These are phyloP conservation scores for Gossypium ekmanianum DNA, from an alignment of 345 rosid species.

Conservation along the genomic window DNA sequence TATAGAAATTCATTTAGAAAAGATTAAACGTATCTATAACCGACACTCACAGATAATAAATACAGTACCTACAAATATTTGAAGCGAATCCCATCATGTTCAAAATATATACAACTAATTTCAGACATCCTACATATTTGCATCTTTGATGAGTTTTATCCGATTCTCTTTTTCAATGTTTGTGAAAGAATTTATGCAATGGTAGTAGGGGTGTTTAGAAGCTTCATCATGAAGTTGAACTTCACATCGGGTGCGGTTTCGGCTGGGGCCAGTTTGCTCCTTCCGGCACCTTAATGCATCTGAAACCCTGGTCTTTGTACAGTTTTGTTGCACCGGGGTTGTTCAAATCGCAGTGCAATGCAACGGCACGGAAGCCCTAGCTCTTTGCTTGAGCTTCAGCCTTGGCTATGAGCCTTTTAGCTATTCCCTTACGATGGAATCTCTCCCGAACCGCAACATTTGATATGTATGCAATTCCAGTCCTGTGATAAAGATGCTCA, in stretches of 20 bases:
- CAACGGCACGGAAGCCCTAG: slow-evolving; percentile 84
- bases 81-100: not conserved
- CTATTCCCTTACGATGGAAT: slow-evolving; percentile 79
- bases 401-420: slow-evolving; percentile 64
- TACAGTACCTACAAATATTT: not conserved
- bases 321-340: slow-evolving; percentile 69
- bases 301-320: slow-evolving; percentile 73
- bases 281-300: slow-evolving; percentile 63
- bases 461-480: slow-evolving; percentile 87
- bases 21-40: too few relatives aligned
- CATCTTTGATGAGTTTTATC: not conserved
- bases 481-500: slow-evolving; percentile 34
- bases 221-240: slow-evolving; percentile 92
- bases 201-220: slow-evolving; percentile 41
- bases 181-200: slow-evolving; percentile 23
- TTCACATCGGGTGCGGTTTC: slow-evolving; percentile 49
- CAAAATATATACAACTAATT: slow-evolving; percentile 15
- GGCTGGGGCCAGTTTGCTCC: slow-evolving; percentile 88
- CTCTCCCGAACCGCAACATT: slow-evolving; percentile 83
- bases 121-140: slow-evolving; percentile 10
- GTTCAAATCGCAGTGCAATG: slow-evolving; percentile 77
- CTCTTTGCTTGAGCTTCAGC: slow-evolving; percentile 81
- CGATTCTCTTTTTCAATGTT: not conserved
- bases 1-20: too few relatives aligned
- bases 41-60: not conserved